A percentile compares a stretch with the other conserved stretches of the same genome.
These are phyloP conservation scores for Cystobasidium tubakii DNA, from an alignment of 768 basidiomycete genomes.

Conservation along the genomic window DNA sequence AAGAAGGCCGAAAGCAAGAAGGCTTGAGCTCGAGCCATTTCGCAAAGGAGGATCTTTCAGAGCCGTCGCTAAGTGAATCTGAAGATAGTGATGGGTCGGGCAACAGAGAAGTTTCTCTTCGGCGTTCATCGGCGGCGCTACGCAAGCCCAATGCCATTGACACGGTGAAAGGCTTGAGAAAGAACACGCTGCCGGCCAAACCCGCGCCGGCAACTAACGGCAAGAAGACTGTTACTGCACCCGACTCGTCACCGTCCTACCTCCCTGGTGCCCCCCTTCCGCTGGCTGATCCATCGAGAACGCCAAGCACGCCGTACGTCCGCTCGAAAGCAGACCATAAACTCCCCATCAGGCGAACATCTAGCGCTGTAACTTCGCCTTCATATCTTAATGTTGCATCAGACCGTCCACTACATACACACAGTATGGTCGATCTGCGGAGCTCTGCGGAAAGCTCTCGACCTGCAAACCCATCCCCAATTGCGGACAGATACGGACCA, in stretches of 20 bases:
- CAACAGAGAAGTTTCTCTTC: neutral
- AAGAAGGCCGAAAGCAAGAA: constrained; percentile 69
- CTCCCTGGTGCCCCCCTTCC: constrained; percentile 42
- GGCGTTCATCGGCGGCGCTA: neutral
- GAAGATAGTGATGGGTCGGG: neutral
- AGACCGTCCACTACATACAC: neutral
- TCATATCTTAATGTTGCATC: neutral
- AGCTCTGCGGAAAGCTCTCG: neutral
- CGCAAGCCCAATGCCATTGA: neutral
- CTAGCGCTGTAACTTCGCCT: neutral
- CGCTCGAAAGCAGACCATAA: neutral
- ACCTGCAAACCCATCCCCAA: too few relatives aligned
- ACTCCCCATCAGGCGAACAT: neutral
- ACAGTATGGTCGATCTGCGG: neutral
- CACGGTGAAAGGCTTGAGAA: too few relatives aligned
- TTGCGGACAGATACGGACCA: too few relatives aligned
- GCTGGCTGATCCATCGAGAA: neutral
- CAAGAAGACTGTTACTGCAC: neutral
- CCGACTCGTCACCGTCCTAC: constrained; percentile 35
- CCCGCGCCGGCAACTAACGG: neutral
- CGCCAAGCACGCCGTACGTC: neutral
- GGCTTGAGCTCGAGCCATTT: neutral
- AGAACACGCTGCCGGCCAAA: neutral
- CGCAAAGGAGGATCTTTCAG: neutral
- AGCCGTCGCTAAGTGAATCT: neutral